Evolutionary conservation across 176 grass and related monocot species (phyloP).

Genomic region (Musa acuminata): DNA sequence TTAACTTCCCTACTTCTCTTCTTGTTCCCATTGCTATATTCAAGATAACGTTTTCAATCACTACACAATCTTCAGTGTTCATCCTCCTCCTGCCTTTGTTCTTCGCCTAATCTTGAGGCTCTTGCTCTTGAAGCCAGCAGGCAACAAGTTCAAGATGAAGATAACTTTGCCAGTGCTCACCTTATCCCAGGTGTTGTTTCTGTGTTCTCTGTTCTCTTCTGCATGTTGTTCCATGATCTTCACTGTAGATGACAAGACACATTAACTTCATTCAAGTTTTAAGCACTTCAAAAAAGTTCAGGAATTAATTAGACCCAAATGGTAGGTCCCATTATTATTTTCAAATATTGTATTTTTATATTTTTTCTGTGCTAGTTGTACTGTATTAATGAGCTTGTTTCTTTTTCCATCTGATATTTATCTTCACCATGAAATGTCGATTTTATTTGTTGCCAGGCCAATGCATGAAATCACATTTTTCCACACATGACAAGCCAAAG

Average conservation of each 20-base stretch:
- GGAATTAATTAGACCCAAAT: too few species aligned
- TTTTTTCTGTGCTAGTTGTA: too few species aligned
- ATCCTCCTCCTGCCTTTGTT: constrained; percentile 92
- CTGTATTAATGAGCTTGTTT: too few species aligned
- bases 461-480: constrained; percentile 3
- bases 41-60: constrained; percentile 12
- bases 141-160: constrained; percentile 43
- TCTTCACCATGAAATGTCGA: constrained; percentile 20
- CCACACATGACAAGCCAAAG: neutral
- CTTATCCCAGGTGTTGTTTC: constrained; percentile 39
- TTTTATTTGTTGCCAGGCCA: constrained; percentile 7
- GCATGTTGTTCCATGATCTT: too few species aligned
- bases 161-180: constrained; percentile 47
- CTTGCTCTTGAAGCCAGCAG: constrained; percentile 69
- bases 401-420: too few species aligned
- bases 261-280: too few species aligned
- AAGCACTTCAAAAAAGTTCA: too few species aligned
- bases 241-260: too few species aligned
- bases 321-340: too few species aligned
- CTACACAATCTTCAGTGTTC: constrained; percentile 37
- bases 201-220: too few species aligned
- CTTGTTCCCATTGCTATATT: neutral
- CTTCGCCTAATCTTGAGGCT: constrained; percentile 80
- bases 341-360: too few species aligned
- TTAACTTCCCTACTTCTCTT: neutral